Percentiles rank a stretch among this genome's conserved stretches.
Conservation (phyloP, 371 early-diverging fungal species). For the Apophysomyces elegans region DNA sequence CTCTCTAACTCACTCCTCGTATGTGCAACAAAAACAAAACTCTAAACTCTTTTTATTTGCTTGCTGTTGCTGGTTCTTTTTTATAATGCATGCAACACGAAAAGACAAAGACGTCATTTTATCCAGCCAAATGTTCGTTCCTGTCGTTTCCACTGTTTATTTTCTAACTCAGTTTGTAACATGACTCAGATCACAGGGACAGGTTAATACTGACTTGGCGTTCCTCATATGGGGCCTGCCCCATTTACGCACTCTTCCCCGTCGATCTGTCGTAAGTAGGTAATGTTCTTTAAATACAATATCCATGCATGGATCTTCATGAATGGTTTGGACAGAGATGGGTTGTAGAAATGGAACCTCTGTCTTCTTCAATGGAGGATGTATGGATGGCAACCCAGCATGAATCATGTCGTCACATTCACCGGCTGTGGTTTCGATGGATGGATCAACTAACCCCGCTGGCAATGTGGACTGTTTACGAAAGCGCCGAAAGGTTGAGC, state of each 20-base stretch:
- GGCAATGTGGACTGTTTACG: conserved; percentile 23
- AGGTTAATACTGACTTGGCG: conserved; percentile 1
- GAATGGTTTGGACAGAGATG: conserved; percentile 68
- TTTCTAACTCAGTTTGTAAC: conserved; percentile 2
- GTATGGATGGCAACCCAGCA: conserved; percentile 24
- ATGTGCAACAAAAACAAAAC: conserved; percentile 7
- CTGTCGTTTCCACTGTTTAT: conserved; percentile 1
- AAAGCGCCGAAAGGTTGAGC: conserved; percentile 23
- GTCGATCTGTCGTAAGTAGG: conserved; percentile 84
- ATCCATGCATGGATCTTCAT: conserved; percentile 73
- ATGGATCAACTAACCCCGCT: conserved; percentile 19
- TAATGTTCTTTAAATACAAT: conserved; percentile 75
- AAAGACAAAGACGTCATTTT: conserved; percentile 9
- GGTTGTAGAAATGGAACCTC: conserved; percentile 85
- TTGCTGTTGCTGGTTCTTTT: background rate
- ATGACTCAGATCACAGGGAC: conserved; percentile 9
- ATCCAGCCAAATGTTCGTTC: background rate
- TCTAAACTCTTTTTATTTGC: background rate
- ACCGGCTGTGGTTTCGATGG: background rate
- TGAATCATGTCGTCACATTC: background rate
- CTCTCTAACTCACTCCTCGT: background rate
- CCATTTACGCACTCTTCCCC: conserved; percentile 85
- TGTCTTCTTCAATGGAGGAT: conserved; percentile 67
- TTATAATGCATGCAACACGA: conserved; percentile 8
- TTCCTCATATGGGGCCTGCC: conserved; percentile 33